A percentile compares a stretch with the other conserved stretches of the same genome.
phyloP scores from a whole-genome alignment of 2,329 filamentous ascomycete species.

The Ophiostoma ulmi region DNA sequence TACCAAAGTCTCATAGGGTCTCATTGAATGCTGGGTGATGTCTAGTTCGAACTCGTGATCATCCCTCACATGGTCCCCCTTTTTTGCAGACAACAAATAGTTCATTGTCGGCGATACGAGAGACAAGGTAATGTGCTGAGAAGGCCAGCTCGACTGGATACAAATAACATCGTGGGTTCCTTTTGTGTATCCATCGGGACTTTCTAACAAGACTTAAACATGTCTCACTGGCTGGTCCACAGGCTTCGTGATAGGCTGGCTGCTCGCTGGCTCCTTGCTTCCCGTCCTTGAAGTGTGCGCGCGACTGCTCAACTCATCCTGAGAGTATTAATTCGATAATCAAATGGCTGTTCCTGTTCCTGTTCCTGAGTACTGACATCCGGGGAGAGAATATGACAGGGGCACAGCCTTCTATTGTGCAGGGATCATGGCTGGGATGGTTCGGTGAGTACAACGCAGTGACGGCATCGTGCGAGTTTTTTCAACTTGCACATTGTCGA shows the following conservation, averaged over 20 bases:
- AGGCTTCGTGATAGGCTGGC: background rate
- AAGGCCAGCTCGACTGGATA: background rate
- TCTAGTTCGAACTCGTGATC: background rate
- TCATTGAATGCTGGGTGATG: background rate
- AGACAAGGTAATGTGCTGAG: background rate
- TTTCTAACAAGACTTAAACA: slow-evolving; percentile 4
- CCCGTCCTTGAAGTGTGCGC: background rate
- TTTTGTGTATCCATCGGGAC: slow-evolving; percentile 5
- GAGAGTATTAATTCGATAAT: background rate
- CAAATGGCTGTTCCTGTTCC: background rate
- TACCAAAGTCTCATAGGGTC: background rate
- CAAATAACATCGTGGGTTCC: background rate
- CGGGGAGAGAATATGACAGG: background rate
- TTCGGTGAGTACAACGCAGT: slow-evolving; percentile 18
- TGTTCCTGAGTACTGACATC: background rate
- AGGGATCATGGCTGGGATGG: slow-evolving; percentile 5
- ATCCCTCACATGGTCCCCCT: slow-evolving; percentile 6
- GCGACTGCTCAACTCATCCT: background rate
- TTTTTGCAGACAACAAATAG: background rate
- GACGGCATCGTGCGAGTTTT: slow-evolving; percentile 20
- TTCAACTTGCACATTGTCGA: background rate
- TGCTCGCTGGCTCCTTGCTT: background rate
- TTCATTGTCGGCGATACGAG: background rate
- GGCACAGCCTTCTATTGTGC: background rate
- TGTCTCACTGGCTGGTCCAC: background rate